Evolutionary conservation across 805 yeast species (phyloP).

Genomic region (Wickerhamomyces queroliae): DNA sequence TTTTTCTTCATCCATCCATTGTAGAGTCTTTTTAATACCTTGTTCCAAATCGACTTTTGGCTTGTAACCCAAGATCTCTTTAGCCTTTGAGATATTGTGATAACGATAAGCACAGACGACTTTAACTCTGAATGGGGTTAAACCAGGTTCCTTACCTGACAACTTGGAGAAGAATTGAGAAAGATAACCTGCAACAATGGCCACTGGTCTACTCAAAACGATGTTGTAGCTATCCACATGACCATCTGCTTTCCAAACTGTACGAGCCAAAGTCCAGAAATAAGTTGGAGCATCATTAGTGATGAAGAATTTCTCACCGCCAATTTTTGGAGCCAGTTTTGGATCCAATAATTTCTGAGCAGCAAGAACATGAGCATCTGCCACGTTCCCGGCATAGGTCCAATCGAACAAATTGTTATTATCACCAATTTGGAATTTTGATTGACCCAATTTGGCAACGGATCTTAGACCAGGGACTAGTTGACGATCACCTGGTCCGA

Average conservation of each 20-base stretch:
- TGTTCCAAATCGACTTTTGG: conserved; percentile 77
- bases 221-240: conserved; percentile 65
- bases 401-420: conserved; percentile 92
- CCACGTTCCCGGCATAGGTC: conserved; percentile 98
- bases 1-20: conserved; percentile 78
- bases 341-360: conserved; percentile 65
- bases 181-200: conserved; percentile 73
- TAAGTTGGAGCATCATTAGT: conserved; percentile 94
- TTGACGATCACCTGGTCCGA: conserved; percentile 98
- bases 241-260: conserved; percentile 97
- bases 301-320: conserved; percentile 85
- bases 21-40: conserved; percentile 74
- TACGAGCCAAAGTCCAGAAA: conserved; percentile 95
- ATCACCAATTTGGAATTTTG: conserved; percentile 91
- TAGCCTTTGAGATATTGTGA: conserved; percentile 88
- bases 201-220: conserved; percentile 68
- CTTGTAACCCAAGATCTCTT: conserved; percentile 63
- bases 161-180: conserved; percentile 70
- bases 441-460: conserved; percentile 80
- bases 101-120: conserved; percentile 91
- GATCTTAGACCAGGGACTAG: conserved; percentile 86
- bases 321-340: conserved; percentile 37
- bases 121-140: conserved; percentile 91
- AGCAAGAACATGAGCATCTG: conserved; percentile 92
- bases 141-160: conserved; percentile 81